phyloP scores from a whole-genome alignment of 768 basidiomycete species.

The Peribolospora kevripleyi region DNA sequence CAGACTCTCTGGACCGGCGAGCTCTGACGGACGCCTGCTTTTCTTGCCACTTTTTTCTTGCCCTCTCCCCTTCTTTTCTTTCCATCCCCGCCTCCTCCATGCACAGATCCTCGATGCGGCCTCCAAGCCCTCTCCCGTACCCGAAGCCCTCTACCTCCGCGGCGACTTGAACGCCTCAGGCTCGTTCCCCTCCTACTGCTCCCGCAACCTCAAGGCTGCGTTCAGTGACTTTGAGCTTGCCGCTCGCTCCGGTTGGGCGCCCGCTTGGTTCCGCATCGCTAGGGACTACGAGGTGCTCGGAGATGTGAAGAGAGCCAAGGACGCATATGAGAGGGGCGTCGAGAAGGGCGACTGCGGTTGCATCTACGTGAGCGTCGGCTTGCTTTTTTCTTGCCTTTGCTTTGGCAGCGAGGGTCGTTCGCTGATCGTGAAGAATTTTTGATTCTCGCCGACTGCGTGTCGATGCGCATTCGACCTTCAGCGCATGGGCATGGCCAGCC shows the following conservation, averaged over 20 bases:
- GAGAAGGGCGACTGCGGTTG: conserved; percentile 51
- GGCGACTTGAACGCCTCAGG: conserved; percentile 53
- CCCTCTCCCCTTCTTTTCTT: not conserved
- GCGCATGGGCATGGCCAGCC: conserved; percentile 80
- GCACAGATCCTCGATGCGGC: conserved; percentile 16
- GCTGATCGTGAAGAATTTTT: not conserved
- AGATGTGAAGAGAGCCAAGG: conserved; percentile 44
- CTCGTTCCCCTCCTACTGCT: conserved; percentile 37
- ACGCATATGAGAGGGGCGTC: conserved; percentile 67
- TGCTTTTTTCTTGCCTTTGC: conserved; percentile 6
- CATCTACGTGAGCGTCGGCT: conserved; percentile 36
- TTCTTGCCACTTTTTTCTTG: too few relatives aligned
- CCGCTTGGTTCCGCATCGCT: conserved; percentile 81
- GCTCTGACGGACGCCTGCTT: too few relatives aligned
- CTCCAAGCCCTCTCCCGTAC: conserved; percentile 24
- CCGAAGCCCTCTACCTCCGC: conserved; percentile 53
- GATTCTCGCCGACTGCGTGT: not conserved
- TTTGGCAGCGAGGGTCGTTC: not conserved
- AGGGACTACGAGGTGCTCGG: conserved; percentile 71
- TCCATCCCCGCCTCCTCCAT: conserved; percentile 27
- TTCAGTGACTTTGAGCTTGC: conserved; percentile 75
- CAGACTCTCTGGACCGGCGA: too few relatives aligned
- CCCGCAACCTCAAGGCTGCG: conserved; percentile 45
- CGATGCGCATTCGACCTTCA: conserved; percentile 16
- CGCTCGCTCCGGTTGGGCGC: conserved; percentile 45